These are phyloP conservation scores for Nakaseomyces sp. DNA, from an alignment of 1,139 yeast species.

Conservation along the genomic window DNA sequence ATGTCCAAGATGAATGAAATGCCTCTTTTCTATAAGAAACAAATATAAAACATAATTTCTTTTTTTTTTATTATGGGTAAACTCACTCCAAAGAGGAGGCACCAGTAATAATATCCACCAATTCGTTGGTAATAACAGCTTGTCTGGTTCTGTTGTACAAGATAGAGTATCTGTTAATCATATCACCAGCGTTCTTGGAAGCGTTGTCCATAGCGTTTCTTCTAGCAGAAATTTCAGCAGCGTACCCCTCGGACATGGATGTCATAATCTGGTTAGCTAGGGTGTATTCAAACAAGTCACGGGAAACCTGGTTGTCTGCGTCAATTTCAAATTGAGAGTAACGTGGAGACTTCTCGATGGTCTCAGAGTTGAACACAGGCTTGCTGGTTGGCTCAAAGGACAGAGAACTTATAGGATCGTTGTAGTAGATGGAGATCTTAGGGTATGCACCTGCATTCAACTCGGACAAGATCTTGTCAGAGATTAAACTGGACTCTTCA, in stretches of 20 bases:
- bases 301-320: constrained; percentile 55
- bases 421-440: constrained; percentile 74
- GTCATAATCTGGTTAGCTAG: constrained; percentile 83
- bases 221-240: constrained; percentile 96
- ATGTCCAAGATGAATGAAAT: background rate
- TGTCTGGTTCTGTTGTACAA: constrained; percentile 99
- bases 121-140: constrained; percentile 98
- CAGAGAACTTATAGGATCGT: constrained; percentile 79
- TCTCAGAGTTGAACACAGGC: constrained; percentile 58
- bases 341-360: constrained; percentile 82
- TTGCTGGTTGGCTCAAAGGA: constrained; percentile 77
- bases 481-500: constrained; percentile 77
- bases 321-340: constrained; percentile 78
- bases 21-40: background rate
- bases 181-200: constrained; percentile 98
- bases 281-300: constrained; percentile 72
- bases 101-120: constrained; percentile 99
- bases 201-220: constrained; percentile 99
- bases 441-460: constrained; percentile 48
- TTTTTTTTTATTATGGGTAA: no score
- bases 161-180: constrained; percentile 92
- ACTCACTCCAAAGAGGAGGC: constrained; percentile 90
- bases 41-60: background rate
- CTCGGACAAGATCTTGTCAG: constrained; percentile 66
- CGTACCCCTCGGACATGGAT: constrained; percentile 97